These are phyloP conservation scores for Haplographium delicatum DNA, from an alignment of 495 filamentous ascomycete species.

Conservation along the genomic window DNA sequence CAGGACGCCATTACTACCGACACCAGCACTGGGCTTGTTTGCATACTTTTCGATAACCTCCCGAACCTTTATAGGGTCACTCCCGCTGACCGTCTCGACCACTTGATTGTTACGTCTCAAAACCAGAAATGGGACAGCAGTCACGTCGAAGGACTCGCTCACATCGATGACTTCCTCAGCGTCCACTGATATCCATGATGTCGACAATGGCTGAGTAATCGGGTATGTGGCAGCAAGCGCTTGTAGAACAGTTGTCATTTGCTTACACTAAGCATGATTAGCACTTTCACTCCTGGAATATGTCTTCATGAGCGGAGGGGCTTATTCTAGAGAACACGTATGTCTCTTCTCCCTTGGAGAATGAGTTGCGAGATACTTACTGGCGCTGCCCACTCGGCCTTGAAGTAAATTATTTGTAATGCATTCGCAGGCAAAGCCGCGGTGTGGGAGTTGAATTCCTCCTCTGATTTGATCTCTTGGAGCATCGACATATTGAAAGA, in stretches of 20 bases:
- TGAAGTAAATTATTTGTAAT: conserved; percentile 82
- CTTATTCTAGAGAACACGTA: no score
- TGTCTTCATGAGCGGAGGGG: conserved; percentile 23
- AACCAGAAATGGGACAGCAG: conserved; percentile 88
- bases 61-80: conserved; percentile 76
- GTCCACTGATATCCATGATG: conserved; percentile 81
- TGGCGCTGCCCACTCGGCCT: conserved; percentile 91
- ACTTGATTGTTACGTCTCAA: conserved; percentile 64
- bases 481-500: conserved; percentile 57
- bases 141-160: conserved; percentile 84
- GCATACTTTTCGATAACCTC: conserved; percentile 78
- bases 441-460: conserved; percentile 61
- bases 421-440: conserved; percentile 58
- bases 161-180: conserved; percentile 86
- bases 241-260: conserved; percentile 83
- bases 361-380: no score
- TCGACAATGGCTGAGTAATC: conserved; percentile 52
- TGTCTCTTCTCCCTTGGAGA: no score
- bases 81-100: conserved; percentile 79
- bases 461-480: conserved; percentile 62
- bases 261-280: conserved; percentile 53
- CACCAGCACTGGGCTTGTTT: conserved; percentile 18
- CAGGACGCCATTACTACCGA: conserved; percentile 24
- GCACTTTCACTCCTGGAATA: not conserved
- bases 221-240: conserved; percentile 81